Base-by-base conservation (phyloP, 306 rosid species). In the Spatholobus suberectus region DNA sequence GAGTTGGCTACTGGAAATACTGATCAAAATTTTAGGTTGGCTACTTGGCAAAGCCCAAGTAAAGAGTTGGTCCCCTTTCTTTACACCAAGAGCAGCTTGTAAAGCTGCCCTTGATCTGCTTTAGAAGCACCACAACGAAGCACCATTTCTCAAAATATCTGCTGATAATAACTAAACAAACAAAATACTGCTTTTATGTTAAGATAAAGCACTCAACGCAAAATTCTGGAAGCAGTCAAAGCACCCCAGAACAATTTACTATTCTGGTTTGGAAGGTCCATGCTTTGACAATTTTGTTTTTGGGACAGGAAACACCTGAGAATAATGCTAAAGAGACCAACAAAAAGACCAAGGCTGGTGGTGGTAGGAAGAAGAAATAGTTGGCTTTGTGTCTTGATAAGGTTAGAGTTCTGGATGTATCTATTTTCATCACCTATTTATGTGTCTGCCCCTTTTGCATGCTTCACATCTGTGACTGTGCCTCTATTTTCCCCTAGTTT, bases 341-440 rank as follows among this genome's bases (percentile, higher is more conserved):
- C 84, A 92, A 92, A 75, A 91, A 88, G 86, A 2, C 88, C 7
- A 92, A 89, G 81, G 82, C 81, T n/a, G 51, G 89, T 65, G 89
- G 89, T 47, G 87, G 90, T 61, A 90, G 24, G 88, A 93, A 90
- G 90, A 93, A 89, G 88, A 88, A 92, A 84, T 88, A 82, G 75
- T 76, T 80, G 73, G 73, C 71, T 38, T 65, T 23, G 44, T 24
- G 84, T 52, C 54, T n/a, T 72, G 59, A 84, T 85, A 81, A 78
- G 87, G 90, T 86, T 77, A 75, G 88, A 34, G 52, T 70, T 29
- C 43, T 72, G 69, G 77, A 35, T 82, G 27, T 52, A 9, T 46
- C 7, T 4, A 0, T n/a, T 21, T 11, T 52, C 40, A 54, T 40
- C 15, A 13, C 15, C 67, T 61, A 43, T 72, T 32, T 29, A 29